These are phyloP conservation scores for Delonix regia DNA, from an alignment of 306 rosid species.

Conservation along the genomic window DNA sequence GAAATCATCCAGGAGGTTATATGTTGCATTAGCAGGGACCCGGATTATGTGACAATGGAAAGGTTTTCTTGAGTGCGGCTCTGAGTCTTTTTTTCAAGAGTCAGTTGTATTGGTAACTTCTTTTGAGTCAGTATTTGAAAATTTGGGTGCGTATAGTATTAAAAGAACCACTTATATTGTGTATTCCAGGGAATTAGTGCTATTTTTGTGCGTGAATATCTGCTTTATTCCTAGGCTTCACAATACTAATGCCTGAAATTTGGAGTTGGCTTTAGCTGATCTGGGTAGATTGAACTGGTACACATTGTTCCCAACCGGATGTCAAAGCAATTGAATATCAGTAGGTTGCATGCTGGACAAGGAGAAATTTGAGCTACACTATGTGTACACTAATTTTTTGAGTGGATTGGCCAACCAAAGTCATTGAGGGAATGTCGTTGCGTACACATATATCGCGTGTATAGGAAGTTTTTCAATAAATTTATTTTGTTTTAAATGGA, in stretches of 20 bases:
- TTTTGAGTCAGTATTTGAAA: conserved; percentile 50
- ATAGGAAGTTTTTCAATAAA: too few relatives aligned
- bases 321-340: too few relatives aligned
- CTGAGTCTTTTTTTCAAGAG: conserved; percentile 51
- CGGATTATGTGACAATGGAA: conserved; percentile 40
- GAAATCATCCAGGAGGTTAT: conserved; percentile 43
- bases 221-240: neutral
- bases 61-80: conserved; percentile 53
- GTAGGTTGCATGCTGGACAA: too few relatives aligned
- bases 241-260: neutral
- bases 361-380: too few relatives aligned
- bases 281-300: neutral
- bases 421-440: too few relatives aligned
- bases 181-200: conserved; percentile 42
- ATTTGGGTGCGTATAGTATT: conserved; percentile 61
- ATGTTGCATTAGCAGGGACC: conserved; percentile 52
- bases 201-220: conserved; percentile 37
- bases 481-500: too few relatives aligned
- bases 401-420: too few relatives aligned
- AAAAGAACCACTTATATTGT: conserved; percentile 38
- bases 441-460: too few relatives aligned
- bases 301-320: too few relatives aligned
- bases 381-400: too few relatives aligned
- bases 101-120: conserved; percentile 51
- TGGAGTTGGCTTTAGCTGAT: neutral